Conservation (phyloP, 495 filamentous ascomycete species). For the Penicillium soppii region DNA sequence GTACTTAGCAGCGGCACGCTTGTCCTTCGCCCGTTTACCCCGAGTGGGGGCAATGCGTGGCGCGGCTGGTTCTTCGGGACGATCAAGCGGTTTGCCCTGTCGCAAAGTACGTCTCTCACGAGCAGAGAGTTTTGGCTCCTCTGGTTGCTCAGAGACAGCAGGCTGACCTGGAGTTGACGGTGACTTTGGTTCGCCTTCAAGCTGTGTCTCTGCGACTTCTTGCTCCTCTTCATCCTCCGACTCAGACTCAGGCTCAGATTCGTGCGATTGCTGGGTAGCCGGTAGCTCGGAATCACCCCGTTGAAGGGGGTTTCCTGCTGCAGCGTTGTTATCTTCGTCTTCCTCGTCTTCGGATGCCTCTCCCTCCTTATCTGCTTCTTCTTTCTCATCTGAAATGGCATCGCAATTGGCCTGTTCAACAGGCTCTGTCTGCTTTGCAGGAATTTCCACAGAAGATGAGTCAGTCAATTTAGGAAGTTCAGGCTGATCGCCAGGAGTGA, state of each 20-base stretch:
- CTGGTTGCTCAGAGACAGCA: conserved; percentile 19
- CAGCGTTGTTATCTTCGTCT: conserved; percentile 23
- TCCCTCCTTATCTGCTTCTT: conserved; percentile 14
- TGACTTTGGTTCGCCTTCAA: conserved; percentile 14
- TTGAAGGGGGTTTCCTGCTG: conserved; percentile 31
- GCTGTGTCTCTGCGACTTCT: conserved; percentile 15
- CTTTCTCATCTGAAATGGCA: background rate
- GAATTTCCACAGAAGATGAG: background rate
- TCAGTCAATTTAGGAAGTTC: background rate
- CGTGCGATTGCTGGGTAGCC: conserved; percentile 25
- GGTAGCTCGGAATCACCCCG: conserved; percentile 22
- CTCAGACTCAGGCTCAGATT: conserved; percentile 29
- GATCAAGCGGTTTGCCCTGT: conserved; percentile 41
- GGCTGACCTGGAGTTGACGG: conserved; percentile 15
- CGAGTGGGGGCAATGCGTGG: conserved; percentile 53
- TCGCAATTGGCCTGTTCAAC: background rate
- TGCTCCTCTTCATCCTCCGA: conserved; percentile 21
- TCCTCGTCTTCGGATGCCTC: conserved; percentile 31
- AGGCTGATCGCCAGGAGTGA: conserved; percentile 3
- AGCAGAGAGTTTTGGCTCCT: conserved; percentile 47
- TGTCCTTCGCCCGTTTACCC: conserved; percentile 80
- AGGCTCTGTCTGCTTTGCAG: background rate
- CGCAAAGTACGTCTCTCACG: conserved; percentile 48
- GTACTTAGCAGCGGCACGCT: conserved; percentile 88
- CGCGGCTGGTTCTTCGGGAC: conserved; percentile 13